Base-by-base conservation (phyloP, 352 stramenopile species). In the Globisporangium polare region DNA sequence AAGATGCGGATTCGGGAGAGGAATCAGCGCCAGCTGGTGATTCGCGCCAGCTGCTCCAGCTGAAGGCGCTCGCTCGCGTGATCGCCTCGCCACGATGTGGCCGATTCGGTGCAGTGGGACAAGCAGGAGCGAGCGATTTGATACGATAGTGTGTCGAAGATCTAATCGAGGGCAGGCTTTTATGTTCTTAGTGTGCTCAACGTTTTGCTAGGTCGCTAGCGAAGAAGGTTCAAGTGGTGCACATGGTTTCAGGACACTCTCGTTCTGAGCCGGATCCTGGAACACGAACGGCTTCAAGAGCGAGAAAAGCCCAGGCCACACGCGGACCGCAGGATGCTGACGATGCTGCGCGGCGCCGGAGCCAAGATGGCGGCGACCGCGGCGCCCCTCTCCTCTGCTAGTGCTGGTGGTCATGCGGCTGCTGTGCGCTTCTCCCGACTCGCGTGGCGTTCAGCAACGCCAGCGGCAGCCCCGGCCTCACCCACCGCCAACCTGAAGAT, bases 301-400 rank as follows among this genome's bases (percentile, higher is more conserved):
- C 29, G 49, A 41, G 47, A 53, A 27, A 54, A 41, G 7, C 29
- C 4, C 29, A 33, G 7, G 29, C 29, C 7, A 18, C 1, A 27
- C 27, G 9, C 8, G 29, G 50, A 42, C 50, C 50, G 18, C 29
- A 55, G 18, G 18, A 55, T 55, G 50, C 50, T 42, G 50, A 55
- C 50, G 50, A 55, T 55, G 50, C 50, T 55, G 50, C 50, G 50
- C 50, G 50, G 50, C 29, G 50, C 50, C 15, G 20, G 50, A 17
- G 5, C 4, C 50, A 55, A 27, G 50, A 55, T 42, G 50, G 50
- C 29, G 50, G 3, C 18, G 29, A 37, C 27, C 15, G n/a, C 18
- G 26, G 7, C 26, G 18, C 27, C 49, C 12, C 49, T 54, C 27
- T 41, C 49, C 3, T 54, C 49, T 26, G 17, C 18, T 24, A 33